phyloP scores from a whole-genome alignment of 2,329 filamentous ascomycete species.

The Fusarium scirpi region DNA sequence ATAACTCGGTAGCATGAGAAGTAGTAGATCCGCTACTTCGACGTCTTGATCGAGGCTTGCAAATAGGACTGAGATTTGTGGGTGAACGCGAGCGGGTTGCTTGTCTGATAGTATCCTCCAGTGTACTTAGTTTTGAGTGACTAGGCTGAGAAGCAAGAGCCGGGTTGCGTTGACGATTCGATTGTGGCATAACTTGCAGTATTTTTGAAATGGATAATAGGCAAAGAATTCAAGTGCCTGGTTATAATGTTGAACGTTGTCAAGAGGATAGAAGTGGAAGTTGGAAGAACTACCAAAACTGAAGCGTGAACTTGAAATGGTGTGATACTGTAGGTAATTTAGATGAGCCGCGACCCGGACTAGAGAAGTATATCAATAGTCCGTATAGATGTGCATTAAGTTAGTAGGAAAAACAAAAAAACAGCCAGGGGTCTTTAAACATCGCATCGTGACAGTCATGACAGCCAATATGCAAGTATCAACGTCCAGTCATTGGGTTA shows the following conservation, averaged over 20 bases:
- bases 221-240: slow-evolving; percentile 8
- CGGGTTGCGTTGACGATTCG: slow-evolving; percentile 26
- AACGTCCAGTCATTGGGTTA: slow-evolving; percentile 20
- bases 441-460: slow-evolving; percentile 19
- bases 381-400: neutral
- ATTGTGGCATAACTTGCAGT: slow-evolving; percentile 7
- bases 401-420: neutral
- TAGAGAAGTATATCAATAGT: neutral
- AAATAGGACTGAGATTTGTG: slow-evolving; percentile 26
- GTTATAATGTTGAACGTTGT: neutral
- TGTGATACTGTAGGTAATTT: neutral
- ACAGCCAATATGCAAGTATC: slow-evolving; percentile 26
- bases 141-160: slow-evolving; percentile 11
- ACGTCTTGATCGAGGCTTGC: slow-evolving; percentile 12
- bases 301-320: slow-evolving; percentile 3
- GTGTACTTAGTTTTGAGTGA: slow-evolving; percentile 10
- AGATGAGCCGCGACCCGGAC: neutral
- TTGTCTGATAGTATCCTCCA: slow-evolving; percentile 23
- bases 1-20: neutral
- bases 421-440: slow-evolving; percentile 12
- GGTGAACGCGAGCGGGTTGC: slow-evolving; percentile 31
- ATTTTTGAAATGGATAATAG: slow-evolving; percentile 15
- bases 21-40: slow-evolving; percentile 14
- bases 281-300: neutral
- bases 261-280: neutral